Evolutionary conservation across 306 rosid genomes (phyloP).

Genomic region (Ormosia emarginata): DNA sequence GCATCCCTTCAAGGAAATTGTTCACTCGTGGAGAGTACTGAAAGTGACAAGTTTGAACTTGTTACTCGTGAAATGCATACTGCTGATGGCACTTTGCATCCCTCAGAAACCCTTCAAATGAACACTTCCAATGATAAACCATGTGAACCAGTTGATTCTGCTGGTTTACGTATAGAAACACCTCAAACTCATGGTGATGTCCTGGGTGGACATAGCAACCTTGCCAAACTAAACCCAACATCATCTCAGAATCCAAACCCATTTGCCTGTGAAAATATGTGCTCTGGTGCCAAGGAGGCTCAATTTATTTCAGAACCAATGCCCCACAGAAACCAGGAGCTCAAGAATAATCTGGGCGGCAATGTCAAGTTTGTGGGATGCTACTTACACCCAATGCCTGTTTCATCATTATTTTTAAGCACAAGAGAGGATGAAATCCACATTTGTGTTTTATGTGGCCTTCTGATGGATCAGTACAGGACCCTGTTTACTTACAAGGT

Average conservation of each 20-base stretch:
- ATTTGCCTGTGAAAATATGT: constrained; percentile 26
- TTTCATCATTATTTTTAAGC: constrained; percentile 53
- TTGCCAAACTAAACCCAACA: constrained; percentile 12
- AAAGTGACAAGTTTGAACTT: constrained; percentile 29
- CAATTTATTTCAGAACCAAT: constrained; percentile 30
- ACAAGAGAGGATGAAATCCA: constrained; percentile 49
- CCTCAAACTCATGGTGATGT: constrained; percentile 32
- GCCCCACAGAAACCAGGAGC: constrained; percentile 33
- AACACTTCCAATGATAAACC: constrained; percentile 32
- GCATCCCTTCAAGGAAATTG: constrained; percentile 25
- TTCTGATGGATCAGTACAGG: constrained; percentile 38
- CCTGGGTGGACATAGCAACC: constrained; percentile 35
- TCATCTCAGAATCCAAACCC: constrained; percentile 32
- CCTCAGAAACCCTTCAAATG: constrained; percentile 31
- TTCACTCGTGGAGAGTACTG: constrained; percentile 31
- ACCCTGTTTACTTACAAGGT: constrained; percentile 65
- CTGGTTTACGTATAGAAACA: constrained; percentile 35
- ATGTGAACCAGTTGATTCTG: constrained; percentile 28
- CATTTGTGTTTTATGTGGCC: constrained; percentile 68
- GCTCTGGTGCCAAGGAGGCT: constrained; percentile 30
- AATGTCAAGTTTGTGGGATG: constrained; percentile 61
- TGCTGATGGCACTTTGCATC: constrained; percentile 29
- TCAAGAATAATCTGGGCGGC: constrained; percentile 36
- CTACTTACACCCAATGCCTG: constrained; percentile 73
- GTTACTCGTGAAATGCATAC: constrained; percentile 28